Conservation (phyloP, 2,329 filamentous ascomycete species). For the Aspergillus fumigatiaffinis region DNA sequence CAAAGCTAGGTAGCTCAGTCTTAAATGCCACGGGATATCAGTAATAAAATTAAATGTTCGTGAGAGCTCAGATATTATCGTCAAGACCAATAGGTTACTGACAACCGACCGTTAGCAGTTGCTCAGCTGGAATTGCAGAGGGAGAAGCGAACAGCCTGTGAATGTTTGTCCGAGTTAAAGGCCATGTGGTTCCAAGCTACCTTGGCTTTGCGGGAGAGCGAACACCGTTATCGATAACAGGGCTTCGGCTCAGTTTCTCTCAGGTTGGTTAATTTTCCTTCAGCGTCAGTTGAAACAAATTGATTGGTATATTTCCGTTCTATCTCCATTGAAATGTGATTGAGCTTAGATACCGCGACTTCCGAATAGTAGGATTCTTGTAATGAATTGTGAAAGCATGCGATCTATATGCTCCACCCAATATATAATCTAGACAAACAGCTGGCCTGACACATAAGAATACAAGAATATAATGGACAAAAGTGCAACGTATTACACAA, state of each 20-base stretch:
- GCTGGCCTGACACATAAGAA: background rate
- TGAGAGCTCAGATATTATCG: background rate
- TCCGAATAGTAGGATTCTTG: background rate
- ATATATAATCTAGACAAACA: background rate
- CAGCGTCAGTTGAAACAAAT: background rate
- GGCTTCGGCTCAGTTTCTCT: background rate
- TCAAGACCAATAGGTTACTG: background rate
- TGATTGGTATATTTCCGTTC: background rate
- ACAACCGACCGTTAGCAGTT: background rate
- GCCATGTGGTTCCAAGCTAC: slow-evolving; percentile 10
- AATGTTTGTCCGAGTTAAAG: slow-evolving; percentile 3
- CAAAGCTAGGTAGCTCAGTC: background rate
- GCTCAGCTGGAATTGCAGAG: background rate
- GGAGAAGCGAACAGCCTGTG: slow-evolving; percentile 3
- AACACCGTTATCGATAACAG: background rate
- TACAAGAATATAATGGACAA: background rate
- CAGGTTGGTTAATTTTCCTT: background rate
- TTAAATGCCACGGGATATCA: background rate
- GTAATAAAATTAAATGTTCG: background rate
- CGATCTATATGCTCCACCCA: background rate
- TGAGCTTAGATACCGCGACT: background rate
- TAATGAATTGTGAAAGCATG: background rate
- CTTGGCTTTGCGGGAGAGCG: background rate
- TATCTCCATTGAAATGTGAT: background rate
- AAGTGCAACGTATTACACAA: background rate